Base-by-base conservation (phyloP, 257 asterid genomes). In the Sherardia arvensis region DNA sequence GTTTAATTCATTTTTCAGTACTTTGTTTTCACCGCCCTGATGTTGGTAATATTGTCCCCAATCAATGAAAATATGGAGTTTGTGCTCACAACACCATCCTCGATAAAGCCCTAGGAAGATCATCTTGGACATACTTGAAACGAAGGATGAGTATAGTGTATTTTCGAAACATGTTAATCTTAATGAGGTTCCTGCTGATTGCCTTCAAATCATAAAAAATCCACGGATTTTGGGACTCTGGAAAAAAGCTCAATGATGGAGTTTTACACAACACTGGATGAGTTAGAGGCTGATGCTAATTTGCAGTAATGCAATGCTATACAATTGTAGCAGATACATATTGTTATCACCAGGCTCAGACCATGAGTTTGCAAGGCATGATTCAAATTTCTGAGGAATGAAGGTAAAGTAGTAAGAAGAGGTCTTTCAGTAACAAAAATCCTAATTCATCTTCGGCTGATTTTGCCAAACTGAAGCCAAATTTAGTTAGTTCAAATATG, bases 191-290 rank as follows among this genome's bases (percentile, higher is more conserved):
- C n/a, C n/a, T 53, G 97, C 99, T 64, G 97, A 93, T 84, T 93
- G 90, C 77, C 93, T 78, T 68, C 96, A 90, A 70, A 80, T 87
- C 3, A 78, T 93, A 59, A 76, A 93, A 74, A n/a, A n/a, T n/a
- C 97, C 99, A 25, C 87, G 90, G 97, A 93, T 81, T 93, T 93
- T 57, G 88, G 96, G 74, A 87, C 97, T n/a, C n/a, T n/a, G n/a
- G 90, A 71, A 83, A 84, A 80, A 93, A 93, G 77, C 95, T 93
- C 25, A 77, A 81, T 7, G 64, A 69, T 11, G 82, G 90, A 12
- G 78, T 58, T 36, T n/a, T 93, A 93, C 58, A 75, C 68, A 20
- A 69, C 53, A 69, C 70, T 93, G 82, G 95, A 85, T 65, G 97
- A 85, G 48, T 69, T 93, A 66, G 99, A 93, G 97, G 94, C 85